Conservation (phyloP, 129 eudicot species). For the Apium graveolens region DNA sequence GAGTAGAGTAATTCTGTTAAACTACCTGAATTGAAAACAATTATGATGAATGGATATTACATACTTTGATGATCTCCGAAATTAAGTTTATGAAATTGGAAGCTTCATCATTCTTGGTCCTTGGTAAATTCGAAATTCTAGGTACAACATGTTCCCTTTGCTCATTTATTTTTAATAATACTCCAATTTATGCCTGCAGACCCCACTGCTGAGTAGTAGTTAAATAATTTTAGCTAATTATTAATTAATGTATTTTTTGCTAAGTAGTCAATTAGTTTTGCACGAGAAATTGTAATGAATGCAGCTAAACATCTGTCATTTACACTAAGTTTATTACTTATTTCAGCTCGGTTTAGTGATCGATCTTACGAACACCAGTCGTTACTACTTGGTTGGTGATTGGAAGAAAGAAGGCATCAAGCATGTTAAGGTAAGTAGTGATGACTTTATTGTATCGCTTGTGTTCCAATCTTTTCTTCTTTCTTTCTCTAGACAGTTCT, state of each 20-base stretch:
- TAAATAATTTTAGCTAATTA: background rate
- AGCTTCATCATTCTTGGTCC: background rate
- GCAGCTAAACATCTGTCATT: background rate
- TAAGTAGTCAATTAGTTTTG: background rate
- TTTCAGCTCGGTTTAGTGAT: conserved; percentile 92
- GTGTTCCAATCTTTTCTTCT: background rate
- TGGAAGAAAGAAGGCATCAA: conserved; percentile 90
- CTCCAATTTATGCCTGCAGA: background rate
- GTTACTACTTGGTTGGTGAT: conserved; percentile 65
- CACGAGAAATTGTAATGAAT: background rate
- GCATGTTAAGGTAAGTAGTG: conserved; percentile 78
- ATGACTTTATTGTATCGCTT: conserved; percentile 9
- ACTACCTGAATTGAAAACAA: background rate
- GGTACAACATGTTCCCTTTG: background rate
- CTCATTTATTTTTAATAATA: background rate
- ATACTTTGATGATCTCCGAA: background rate
- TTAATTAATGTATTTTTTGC: background rate
- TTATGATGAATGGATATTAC: background rate
- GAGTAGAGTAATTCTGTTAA: background rate
- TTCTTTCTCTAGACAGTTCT: background rate
- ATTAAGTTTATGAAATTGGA: background rate
- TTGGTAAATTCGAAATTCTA: background rate
- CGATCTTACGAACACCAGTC: conserved; percentile 93
- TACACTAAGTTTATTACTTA: conserved; percentile 1
- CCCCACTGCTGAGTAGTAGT: background rate